Base-by-base conservation (phyloP, 2,329 filamentous ascomycete genomes). In the Elsinoe fawcettii region DNA sequence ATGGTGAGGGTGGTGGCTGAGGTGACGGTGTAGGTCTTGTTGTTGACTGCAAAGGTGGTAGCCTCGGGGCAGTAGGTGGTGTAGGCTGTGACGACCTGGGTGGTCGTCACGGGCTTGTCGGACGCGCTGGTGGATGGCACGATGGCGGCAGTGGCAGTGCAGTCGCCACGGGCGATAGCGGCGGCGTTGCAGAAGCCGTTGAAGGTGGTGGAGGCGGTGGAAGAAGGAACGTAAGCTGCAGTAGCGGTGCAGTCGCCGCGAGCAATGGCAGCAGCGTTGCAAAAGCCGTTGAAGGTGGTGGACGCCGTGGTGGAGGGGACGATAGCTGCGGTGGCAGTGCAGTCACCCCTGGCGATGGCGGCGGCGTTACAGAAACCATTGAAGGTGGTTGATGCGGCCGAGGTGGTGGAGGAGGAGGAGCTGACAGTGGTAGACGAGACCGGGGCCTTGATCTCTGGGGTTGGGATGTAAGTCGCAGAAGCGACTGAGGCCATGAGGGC, bases 71-170 rank as follows among this genome's bases (percentile, higher is more conserved):
- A 60, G 36, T 51, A 43, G 22, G 56, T 60, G 16, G 49, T 43
- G 37, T 51, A 58, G 22, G 53, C 37, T 7, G 58, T 60, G 30
- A 60, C 51, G 32, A 53, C 20, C 30, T 36, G 18, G 49, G 49
- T 53, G 7, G 49, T 53, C 12, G 32, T 39, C 8, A 37, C 49
- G 41, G 55, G 44, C 51, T 58, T 62, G 37, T 46, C 55, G 54
- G 53, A 54, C 63, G 70, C 69, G 59, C 70, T 47, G 61, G 67
- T 72, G 3, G 20, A 34, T 16, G 49, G 49, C 68, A 68, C n/a
- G 63, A 68, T 71, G 58, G 73, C 63, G 63, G 69, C 70, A 61
- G 59, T 61, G 58, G 69, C 73, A 32, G 34, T 27, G 51, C 47
- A 55, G 22, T 47, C 34, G 6, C 54, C 47, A 4, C 51, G 46